Base-by-base conservation (phyloP, 1,139 yeast species). In the Keqinozyma sinolaborantium region DNA sequence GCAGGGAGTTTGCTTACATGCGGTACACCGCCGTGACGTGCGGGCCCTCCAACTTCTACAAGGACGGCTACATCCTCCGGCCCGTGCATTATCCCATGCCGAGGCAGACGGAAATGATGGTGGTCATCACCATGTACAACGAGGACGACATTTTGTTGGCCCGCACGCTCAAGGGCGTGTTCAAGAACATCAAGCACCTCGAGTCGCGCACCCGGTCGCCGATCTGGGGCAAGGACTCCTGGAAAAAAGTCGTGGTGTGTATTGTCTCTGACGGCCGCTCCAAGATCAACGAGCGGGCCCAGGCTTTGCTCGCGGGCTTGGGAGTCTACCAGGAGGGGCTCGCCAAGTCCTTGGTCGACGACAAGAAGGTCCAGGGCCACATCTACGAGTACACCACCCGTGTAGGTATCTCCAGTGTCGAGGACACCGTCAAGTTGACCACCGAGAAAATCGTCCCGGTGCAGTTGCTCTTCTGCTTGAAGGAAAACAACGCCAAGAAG, bases 241-340 rank as follows among this genome's bases (percentile, higher is more conserved):
- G 75, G 75, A 69, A 69, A 40, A 69, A 69, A 40, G 58, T 69
- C 14, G 73, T 68, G 18, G 75, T 69, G 20, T 68, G 74, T 46
- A 53, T 69, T 32, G 74, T 69, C 14, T 58, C 68, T 50, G 75
- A 69, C 42, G 75, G 75, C 31, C 58, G 75, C 34, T 61, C 73
- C 26, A 68, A 69, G 34, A 68, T 69, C 37, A 68, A 69, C 41
- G 73, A 66, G 44, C 48, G 75, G 40, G 70, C 74, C 3, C 73
- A 69, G 41, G 74, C 73, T 2, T 53, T 69, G 29, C 56, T 69
- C 42, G 73, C 74, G 0, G 73, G 68, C 1, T 56, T 69, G 41
- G 75, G 75, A 12, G 73, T 66, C 10, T 69, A 68, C 44, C 75
- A 69, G 47, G 74, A 68, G 25, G 74, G 74, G 3, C 57, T 68